Base-by-base conservation (phyloP, 495 filamentous ascomycete species). In the Arthonia radiata region DNA sequence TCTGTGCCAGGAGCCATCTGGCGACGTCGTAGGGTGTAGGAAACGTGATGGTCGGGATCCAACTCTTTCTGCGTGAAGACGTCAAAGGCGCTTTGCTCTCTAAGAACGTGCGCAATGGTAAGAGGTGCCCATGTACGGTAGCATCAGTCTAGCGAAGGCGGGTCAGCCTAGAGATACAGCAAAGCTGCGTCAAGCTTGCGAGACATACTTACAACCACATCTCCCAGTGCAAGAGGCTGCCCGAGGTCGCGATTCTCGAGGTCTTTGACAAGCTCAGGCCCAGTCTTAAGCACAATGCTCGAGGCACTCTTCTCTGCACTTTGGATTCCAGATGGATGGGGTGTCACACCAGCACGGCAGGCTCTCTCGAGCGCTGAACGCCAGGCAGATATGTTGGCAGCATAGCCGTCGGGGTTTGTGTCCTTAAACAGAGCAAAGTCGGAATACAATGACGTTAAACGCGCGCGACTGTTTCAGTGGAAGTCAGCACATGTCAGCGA, bases 381-480 rank as follows among this genome's bases (percentile, higher is more conserved):
- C 86, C 86, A 97, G 23, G 82, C 77, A 9, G 61, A 50, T 22
- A 82, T 47, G 44, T 97, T 94, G 26, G 82, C 76, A 16, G 57
- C 49, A 52, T 81, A 97, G 34, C 81, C 83, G 39, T 89, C 80
- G 1, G 82, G 81, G 42, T 97, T 97, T 17, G 72, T 71, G 29
- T 64, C 66, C 32, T 61, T 62, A 34, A 83, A 80, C 18, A 59
- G 43, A 3, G 64, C 53, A 48, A 97, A 94, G 46, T 94, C 89
- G 31, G 82, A 92, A 52, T 91, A 97, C 27, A 97, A 66, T 9
- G 82, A 82, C 4, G 80, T 72, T 3, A 93, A 67, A 22, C 86
- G 80, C 33, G 70, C 65, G 49, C 74, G 86, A 33, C 47, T 52
- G 19, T 19, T 22, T 22, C 7, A 11, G 11, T 24, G 18, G 26